Conservation (phyloP, 2,329 filamentous ascomycete genomes). For the Bipolaris zeicola region DNA sequence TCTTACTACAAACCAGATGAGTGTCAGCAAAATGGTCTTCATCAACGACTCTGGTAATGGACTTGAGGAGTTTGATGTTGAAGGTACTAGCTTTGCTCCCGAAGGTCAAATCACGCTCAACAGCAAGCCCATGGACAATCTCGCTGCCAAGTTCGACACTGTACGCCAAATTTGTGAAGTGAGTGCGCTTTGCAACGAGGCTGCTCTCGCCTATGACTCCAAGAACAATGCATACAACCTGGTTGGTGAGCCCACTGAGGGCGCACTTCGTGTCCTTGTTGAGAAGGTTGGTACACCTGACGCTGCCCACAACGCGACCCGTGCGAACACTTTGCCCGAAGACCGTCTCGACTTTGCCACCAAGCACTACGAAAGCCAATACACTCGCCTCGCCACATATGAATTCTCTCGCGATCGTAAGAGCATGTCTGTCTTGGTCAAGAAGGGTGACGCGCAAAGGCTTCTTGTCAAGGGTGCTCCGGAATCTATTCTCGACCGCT, state of each 20-base stretch:
- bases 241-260: conserved; percentile 94
- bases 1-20: conserved; percentile 99
- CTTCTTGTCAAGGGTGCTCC: conserved; percentile 96
- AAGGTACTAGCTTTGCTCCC: conserved; percentile 91
- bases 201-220: conserved; percentile 79
- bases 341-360: conserved; percentile 81
- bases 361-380: conserved; percentile 78
- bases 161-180: conserved; percentile 77
- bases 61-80: conserved; percentile 84
- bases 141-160: conserved; percentile 74
- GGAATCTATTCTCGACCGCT: conserved; percentile 91
- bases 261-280: conserved; percentile 83
- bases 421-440: conserved; percentile 96
- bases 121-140: conserved; percentile 70
- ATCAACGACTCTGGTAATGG: conserved; percentile 74
- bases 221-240: conserved; percentile 76
- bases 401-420: conserved; percentile 98
- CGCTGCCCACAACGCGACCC: conserved; percentile 60
- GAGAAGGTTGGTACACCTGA: conserved; percentile 93
- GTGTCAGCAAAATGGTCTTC: conserved; percentile 89
- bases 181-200: conserved; percentile 83
- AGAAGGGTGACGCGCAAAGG: conserved; percentile 71
- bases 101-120: conserved; percentile 73
- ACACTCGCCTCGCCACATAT: conserved; percentile 80
- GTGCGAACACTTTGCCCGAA: conserved; percentile 55